Evolutionary conservation across 2,329 filamentous ascomycete species (phyloP), one percentile per base, ranked within the genome.

Genomic region (Aspergillus cejpii): DNA sequence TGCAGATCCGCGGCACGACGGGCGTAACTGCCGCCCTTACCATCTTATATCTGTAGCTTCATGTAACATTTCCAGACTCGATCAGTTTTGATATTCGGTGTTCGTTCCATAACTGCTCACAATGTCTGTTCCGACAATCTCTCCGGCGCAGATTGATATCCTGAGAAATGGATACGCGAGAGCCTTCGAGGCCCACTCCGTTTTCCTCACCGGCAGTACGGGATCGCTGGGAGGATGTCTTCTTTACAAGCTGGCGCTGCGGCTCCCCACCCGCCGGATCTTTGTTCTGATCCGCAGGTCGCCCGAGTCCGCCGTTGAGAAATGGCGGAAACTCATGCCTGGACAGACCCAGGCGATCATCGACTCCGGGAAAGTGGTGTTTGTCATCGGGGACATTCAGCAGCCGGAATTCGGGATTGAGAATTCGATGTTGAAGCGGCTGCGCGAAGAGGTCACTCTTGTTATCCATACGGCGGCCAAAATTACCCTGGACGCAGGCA

Each of bases 161-260:
- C 43, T 51, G 19, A 53, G 46, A 23, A 55, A 47, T 14, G 60
- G 60, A 7, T 64, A 64, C 49, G 44, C 47, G n/a, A 53, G 46
- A 5, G 31, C 41, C 10, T 63, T 59, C 5, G 51, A 59, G 24
- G 41, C n/a, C 10, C 59, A 64, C 26, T 57, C 51, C 1, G 55
- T 63, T 19, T 56, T 64, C 17, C 49, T 64, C 8, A 64, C 61
- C 0, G 61, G 61, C 17, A 55, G 57, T 15, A 64, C 61, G 2
- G 61, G 61, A 12, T 62, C 57, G 19, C 50, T 62, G 10, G 63
- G 63, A 10, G 61, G 61, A 20, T 63, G 60, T 44, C 59, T 65
- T 19, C 43, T 65, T 4, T 62, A 63, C 47, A 65, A 65, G 28
- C 29, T 65, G 28, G 54, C 61, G 8, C 29, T 61, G 15, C 63